Conservation (phyloP, 805 yeast genomes). For the Limtongia smithiae region DNA sequence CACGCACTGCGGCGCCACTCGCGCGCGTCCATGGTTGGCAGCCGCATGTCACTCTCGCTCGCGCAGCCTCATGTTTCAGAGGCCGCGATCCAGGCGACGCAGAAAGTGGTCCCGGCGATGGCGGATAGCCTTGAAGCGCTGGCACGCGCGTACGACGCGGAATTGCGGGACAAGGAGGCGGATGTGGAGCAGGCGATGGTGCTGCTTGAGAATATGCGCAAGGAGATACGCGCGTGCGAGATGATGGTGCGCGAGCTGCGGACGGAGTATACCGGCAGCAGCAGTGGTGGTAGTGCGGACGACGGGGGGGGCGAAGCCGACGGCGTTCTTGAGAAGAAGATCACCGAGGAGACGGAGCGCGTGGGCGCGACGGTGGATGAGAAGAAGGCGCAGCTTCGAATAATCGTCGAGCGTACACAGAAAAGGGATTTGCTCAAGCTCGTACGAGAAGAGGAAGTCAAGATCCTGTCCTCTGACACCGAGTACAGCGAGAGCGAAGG, state of each 20-base stretch:
- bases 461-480: constrained; percentile 14
- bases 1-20: neutral
- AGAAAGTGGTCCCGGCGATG: constrained; percentile 43
- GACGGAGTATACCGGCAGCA: constrained; percentile 14
- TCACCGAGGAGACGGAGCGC: constrained; percentile 3
- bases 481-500: constrained; percentile 18
- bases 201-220: constrained; percentile 43
- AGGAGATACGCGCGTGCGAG: constrained; percentile 42
- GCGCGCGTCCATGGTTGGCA: neutral
- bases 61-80: constrained; percentile 45
- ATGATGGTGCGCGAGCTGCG: constrained; percentile 33
- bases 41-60: neutral
- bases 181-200: constrained; percentile 49
- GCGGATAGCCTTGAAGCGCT: constrained; percentile 38
- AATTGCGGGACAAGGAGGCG: constrained; percentile 52
- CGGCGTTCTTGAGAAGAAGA: neutral
- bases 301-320: constrained; percentile 24
- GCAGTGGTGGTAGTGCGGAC: constrained; percentile 7
- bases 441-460: constrained; percentile 53
- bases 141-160: constrained; percentile 51
- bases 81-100: constrained; percentile 53
- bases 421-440: constrained; percentile 56
- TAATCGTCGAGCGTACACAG: constrained; percentile 60
- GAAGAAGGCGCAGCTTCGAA: constrained; percentile 40
- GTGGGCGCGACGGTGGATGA: constrained; percentile 34